phyloP scores from a whole-genome alignment of 495 filamentous ascomycete species.

The Oidiodendron maius region DNA sequence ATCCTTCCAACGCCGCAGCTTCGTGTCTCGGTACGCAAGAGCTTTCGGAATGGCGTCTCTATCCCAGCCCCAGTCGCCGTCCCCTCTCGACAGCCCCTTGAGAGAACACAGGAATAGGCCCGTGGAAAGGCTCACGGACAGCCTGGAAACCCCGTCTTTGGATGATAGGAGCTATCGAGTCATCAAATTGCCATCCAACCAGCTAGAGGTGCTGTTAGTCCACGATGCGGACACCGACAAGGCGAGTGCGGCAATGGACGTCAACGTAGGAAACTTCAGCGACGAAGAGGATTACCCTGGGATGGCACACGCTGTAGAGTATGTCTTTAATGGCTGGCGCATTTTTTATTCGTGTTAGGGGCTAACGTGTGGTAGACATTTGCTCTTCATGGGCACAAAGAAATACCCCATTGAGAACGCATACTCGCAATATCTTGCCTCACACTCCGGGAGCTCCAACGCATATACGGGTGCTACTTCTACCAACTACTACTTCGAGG shows the following conservation, averaged over 20 bases:
- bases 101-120: conserved; percentile 21
- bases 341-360: background rate
- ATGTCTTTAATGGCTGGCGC: background rate
- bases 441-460: conserved; percentile 87
- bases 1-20: conserved; percentile 19
- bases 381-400: conserved; percentile 97
- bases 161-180: conserved; percentile 89
- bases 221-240: conserved; percentile 97
- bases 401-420: conserved; percentile 97
- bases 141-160: conserved; percentile 77
- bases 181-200: conserved; percentile 73
- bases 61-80: conserved; percentile 21
- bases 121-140: conserved; percentile 54
- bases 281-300: conserved; percentile 90
- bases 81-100: conserved; percentile 17
- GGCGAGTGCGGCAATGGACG: conserved; percentile 89
- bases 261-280: conserved; percentile 93
- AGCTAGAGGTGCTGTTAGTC: conserved; percentile 90
- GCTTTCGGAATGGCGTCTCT: conserved; percentile 18
- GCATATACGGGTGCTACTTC: conserved; percentile 90
- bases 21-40: conserved; percentile 20
- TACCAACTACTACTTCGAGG: conserved; percentile 98
- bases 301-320: conserved; percentile 82
- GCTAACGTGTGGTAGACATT: background rate
- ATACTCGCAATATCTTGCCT: conserved; percentile 87